These are phyloP conservation scores for Diutina sp. DNA, from an alignment of 1,139 yeast genomes.

Conservation along the genomic window DNA sequence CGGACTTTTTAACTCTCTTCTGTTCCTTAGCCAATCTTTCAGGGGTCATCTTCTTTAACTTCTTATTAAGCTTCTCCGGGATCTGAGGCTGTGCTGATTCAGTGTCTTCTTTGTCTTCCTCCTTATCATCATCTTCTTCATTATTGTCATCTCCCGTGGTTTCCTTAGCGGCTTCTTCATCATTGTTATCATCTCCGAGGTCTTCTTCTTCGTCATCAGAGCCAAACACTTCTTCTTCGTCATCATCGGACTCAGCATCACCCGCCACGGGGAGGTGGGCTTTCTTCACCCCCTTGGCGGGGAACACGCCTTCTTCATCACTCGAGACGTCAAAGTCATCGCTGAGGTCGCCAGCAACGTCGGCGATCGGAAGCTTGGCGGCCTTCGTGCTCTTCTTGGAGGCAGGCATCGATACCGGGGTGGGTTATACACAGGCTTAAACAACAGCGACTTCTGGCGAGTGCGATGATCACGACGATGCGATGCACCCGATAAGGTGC, in stretches of 20 bases:
- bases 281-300: neutral
- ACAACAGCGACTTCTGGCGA: too few species aligned
- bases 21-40: constrained; percentile 44
- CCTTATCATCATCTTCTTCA: neutral
- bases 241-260: constrained; percentile 1
- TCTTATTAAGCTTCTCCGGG: constrained; percentile 7
- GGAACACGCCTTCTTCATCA: constrained; percentile 1
- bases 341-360: neutral
- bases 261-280: neutral
- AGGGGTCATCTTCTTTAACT: constrained; percentile 37
- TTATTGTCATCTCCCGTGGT: neutral
- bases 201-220: constrained; percentile 5
- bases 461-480: too few species aligned
- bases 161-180: constrained; percentile 4
- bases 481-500: too few species aligned
- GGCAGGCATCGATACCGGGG: neutral
- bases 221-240: constrained; percentile 3
- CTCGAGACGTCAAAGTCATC: constrained; percentile 1
- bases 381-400: neutral
- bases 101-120: neutral
- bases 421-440: too few species aligned
- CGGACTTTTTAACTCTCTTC: constrained; percentile 56
- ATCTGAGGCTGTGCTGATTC: neutral
- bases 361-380: constrained; percentile 15
- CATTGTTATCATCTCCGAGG: constrained; percentile 5